Evolutionary conservation across 495 filamentous ascomycete species (phyloP).

Genomic region (Penicillium pancosmium): DNA sequence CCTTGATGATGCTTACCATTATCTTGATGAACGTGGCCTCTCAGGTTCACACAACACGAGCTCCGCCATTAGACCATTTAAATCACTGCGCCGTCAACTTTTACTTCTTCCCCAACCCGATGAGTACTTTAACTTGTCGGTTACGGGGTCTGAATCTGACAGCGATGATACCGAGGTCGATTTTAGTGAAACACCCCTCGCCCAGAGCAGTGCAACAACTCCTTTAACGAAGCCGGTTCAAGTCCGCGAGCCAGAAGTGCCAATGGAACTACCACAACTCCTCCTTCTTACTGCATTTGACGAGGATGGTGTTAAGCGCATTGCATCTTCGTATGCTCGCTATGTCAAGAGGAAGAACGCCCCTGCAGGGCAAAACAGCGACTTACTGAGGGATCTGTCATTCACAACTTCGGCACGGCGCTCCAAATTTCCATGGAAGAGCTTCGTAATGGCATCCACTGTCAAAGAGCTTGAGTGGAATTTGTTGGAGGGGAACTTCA

Average conservation of each 20-base stretch:
- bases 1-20: conserved; percentile 46
- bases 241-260: neutral
- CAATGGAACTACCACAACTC: conserved; percentile 17
- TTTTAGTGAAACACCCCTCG: conserved; percentile 18
- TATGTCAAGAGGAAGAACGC: conserved; percentile 20
- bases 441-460: conserved; percentile 25
- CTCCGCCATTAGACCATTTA: neutral
- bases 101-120: neutral
- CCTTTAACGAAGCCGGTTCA: neutral
- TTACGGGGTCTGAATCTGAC: neutral
- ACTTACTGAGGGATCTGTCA: conserved; percentile 28
- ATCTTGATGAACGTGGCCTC: conserved; percentile 17
- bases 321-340: conserved; percentile 20
- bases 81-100: neutral
- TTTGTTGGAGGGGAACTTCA: conserved; percentile 18
- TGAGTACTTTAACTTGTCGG: too few relatives aligned
- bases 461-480: conserved; percentile 26
- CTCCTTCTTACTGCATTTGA: conserved; percentile 35
- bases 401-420: conserved; percentile 28
- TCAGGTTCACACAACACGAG: conserved; percentile 12
- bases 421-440: conserved; percentile 31
- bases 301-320: conserved; percentile 33
- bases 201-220: conserved; percentile 12
- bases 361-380: neutral
- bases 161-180: conserved; percentile 5